phyloP scores from a whole-genome alignment of 2,329 filamentous ascomycete species.

The Uncinocarpus reesii region DNA sequence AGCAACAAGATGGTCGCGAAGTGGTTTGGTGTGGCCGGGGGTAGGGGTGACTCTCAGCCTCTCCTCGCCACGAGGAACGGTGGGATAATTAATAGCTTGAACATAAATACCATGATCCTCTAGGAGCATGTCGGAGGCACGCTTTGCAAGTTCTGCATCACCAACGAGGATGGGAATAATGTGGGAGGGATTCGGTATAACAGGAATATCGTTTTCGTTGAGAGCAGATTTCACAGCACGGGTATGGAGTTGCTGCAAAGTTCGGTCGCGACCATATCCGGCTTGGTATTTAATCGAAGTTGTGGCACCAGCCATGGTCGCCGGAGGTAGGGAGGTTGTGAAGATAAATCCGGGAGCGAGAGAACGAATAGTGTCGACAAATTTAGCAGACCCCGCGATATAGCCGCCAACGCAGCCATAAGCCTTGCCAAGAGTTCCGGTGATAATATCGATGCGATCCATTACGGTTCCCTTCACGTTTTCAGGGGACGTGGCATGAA shows the following conservation, averaged over 20 bases:
- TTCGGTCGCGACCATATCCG: constrained; percentile 70
- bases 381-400: constrained; percentile 75
- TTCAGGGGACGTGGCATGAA: constrained; percentile 58
- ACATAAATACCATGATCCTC: constrained; percentile 91
- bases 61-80: constrained; percentile 95
- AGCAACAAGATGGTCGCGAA: constrained; percentile 72
- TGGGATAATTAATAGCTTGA: constrained; percentile 98
- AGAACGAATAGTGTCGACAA: constrained; percentile 88
- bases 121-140: constrained; percentile 83
- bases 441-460: constrained; percentile 97
- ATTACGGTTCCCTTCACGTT: constrained; percentile 64
- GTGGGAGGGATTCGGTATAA: constrained; percentile 95
- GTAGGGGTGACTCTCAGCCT: constrained; percentile 92
- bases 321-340: constrained; percentile 89
- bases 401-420: constrained; percentile 97
- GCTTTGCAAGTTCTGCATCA: constrained; percentile 83
- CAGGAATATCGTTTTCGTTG: constrained; percentile 71
- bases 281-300: constrained; percentile 92
- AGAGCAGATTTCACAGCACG: constrained; percentile 84
- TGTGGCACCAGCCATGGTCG: constrained; percentile 90
- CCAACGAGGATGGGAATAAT: constrained; percentile 91
- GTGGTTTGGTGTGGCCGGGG: constrained; percentile 75
- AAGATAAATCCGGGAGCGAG: constrained; percentile 97
- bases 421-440: constrained; percentile 90
- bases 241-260: constrained; percentile 91